phyloP scores from a whole-genome alignment of 805 yeast genomes.

The Candida sithepensis region DNA sequence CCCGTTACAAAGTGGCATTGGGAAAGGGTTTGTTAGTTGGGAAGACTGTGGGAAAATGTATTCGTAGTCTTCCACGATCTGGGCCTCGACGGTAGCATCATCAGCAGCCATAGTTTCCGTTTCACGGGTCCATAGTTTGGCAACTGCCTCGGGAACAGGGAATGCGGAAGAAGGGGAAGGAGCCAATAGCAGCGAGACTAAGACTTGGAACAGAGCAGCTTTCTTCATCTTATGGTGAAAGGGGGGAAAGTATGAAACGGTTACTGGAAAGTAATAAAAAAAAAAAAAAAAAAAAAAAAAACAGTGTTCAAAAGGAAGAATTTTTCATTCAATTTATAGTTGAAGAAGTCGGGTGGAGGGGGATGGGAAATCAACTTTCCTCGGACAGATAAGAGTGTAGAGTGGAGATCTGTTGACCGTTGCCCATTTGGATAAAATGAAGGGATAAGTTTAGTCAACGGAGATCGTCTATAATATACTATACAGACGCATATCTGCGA shows the following conservation, averaged over 20 bases:
- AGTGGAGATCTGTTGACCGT: too few relatives aligned
- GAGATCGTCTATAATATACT: too few relatives aligned
- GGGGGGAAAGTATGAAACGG: background rate
- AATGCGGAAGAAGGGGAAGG: background rate
- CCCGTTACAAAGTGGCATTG: slow-evolving; percentile 24
- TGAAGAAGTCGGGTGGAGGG: too few relatives aligned
- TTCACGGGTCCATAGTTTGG: background rate
- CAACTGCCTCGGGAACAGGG: background rate
- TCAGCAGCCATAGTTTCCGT: background rate
- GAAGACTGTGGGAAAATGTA: slow-evolving; percentile 2
- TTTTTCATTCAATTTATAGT: too few relatives aligned
- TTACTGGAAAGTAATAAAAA: too few relatives aligned
- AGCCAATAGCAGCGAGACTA: background rate
- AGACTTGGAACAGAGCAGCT: background rate
- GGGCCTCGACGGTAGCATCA: background rate
- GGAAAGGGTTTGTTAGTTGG: slow-evolving; percentile 5
- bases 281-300: too few relatives aligned
- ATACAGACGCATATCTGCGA: too few relatives aligned
- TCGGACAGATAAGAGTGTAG: too few relatives aligned
- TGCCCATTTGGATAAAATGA: too few relatives aligned
- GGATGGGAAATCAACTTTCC: too few relatives aligned
- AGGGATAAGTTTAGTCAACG: too few relatives aligned
- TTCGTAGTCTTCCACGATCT: background rate
- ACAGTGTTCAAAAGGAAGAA: too few relatives aligned
- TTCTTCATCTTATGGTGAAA: background rate